These are phyloP conservation scores for Emmonsia crescens DNA, from an alignment of 2,329 filamentous ascomycete species.

Conservation along the genomic window DNA sequence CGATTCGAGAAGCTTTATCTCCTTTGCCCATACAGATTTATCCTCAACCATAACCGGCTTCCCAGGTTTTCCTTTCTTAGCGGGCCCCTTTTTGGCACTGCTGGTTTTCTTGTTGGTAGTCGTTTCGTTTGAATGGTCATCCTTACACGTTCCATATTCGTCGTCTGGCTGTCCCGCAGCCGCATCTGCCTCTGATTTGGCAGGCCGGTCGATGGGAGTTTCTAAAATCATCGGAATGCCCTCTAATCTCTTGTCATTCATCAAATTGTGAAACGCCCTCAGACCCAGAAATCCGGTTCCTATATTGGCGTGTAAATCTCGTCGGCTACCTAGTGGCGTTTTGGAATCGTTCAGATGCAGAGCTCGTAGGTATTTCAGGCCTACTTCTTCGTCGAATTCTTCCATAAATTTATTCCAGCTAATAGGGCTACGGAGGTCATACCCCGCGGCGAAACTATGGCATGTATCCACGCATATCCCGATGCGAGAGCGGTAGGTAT, in stretches of 20 bases:
- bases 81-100: constrained; percentile 15
- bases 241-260: constrained; percentile 69
- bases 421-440: constrained; percentile 69
- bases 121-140: constrained; percentile 13
- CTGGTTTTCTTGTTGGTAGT: constrained; percentile 16
- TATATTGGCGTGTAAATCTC: constrained; percentile 92
- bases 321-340: constrained; percentile 67
- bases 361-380: constrained; percentile 67
- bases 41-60: constrained; percentile 51
- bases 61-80: constrained; percentile 16
- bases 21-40: constrained; percentile 73
- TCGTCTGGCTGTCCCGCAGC: constrained; percentile 5
- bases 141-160: constrained; percentile 12
- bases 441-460: constrained; percentile 88
- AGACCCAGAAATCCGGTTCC: constrained; percentile 89
- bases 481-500: constrained; percentile 68
- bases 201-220: constrained; percentile 75
- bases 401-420: constrained; percentile 63
- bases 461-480: constrained; percentile 96
- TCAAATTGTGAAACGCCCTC: constrained; percentile 77
- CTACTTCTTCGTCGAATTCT: constrained; percentile 67
- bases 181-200: constrained; percentile 20
- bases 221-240: constrained; percentile 85
- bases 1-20: constrained; percentile 89
- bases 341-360: constrained; percentile 95